Conservation (phyloP, 2,329 filamentous ascomycete genomes). For the Cordyceps cateniannulata region DNA sequence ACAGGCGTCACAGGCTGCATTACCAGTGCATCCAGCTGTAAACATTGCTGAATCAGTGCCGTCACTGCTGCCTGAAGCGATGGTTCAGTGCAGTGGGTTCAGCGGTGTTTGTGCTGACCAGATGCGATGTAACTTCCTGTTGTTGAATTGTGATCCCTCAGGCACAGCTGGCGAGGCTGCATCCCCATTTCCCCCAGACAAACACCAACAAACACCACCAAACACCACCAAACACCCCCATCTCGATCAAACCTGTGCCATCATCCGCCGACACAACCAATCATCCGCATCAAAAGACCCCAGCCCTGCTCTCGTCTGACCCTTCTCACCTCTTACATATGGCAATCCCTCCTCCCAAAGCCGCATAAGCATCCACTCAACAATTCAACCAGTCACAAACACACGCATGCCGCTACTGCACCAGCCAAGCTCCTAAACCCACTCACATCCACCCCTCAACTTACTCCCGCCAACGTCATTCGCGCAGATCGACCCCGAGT, state of each 20-base stretch:
- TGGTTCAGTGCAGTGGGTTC: too few species aligned
- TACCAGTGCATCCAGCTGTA: too few species aligned
- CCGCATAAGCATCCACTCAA: background rate
- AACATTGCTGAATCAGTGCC: too few species aligned
- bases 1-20: too few species aligned
- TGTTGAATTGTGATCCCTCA: too few species aligned
- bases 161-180: too few species aligned
- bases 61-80: too few species aligned
- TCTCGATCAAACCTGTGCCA: background rate
- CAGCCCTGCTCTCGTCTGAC: background rate
- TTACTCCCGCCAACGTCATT: constrained; percentile 6
- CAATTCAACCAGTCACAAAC: constrained; percentile 5
- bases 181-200: background rate
- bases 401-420: background rate
- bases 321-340: background rate
- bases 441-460: constrained; percentile 7
- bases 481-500: background rate
- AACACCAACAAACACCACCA: background rate
- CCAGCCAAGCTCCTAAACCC: background rate
- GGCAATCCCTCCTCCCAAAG: background rate
- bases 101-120: too few species aligned
- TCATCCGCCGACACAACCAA: background rate
- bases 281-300: background rate
- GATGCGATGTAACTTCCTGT: too few species aligned
- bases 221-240: background rate